Evolutionary conservation across 2,329 filamentous ascomycete species (phyloP).

Genomic region (Delphinella strobiligena): DNA sequence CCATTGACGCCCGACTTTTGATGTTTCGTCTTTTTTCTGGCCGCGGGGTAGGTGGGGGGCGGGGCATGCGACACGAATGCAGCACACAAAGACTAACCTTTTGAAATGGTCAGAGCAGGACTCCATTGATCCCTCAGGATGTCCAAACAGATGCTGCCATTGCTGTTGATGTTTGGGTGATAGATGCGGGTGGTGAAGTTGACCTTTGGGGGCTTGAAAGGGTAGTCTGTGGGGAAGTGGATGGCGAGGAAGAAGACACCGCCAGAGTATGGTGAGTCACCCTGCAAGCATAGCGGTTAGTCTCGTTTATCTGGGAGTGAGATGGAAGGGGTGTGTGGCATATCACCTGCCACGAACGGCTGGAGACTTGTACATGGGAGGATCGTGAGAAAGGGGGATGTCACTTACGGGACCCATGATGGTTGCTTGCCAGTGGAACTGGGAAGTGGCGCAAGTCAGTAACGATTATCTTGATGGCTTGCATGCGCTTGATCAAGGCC

Average conservation of each 20-base stretch:
- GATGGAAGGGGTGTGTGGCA: slow-evolving; percentile 3
- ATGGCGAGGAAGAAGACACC: slow-evolving; percentile 99
- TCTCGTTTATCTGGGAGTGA: slow-evolving; percentile 1
- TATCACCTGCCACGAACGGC: background rate
- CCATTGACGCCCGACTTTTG: too few relatives aligned
- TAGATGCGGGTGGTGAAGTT: slow-evolving; percentile 99
- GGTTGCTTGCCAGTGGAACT: slow-evolving; percentile 99
- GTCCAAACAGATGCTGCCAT: slow-evolving; percentile 97
- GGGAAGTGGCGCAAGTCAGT: slow-evolving; percentile 15
- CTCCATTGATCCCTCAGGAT: slow-evolving; percentile 99
- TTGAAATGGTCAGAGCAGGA: slow-evolving; percentile 93
- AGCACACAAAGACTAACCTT: slow-evolving; percentile 50
- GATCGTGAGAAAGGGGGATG: background rate
- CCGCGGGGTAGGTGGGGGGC: background rate
- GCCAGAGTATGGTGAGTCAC: slow-evolving; percentile 93
- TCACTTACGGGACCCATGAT: slow-evolving; percentile 96
- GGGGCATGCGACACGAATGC: background rate
- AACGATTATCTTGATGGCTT: background rate
- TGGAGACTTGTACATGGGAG: background rate
- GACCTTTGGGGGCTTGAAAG: slow-evolving; percentile 99
- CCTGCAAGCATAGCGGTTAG: slow-evolving; percentile 35
- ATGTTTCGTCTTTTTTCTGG: background rate
- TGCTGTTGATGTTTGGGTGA: slow-evolving; percentile 99
- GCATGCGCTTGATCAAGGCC: too few relatives aligned
- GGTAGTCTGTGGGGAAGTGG: slow-evolving; percentile 99